Percentiles rank a stretch among this genome's conserved stretches.
These are phyloP conservation scores for Aspergillus candidus DNA, from an alignment of 2,329 filamentous ascomycete species.

Conservation along the genomic window DNA sequence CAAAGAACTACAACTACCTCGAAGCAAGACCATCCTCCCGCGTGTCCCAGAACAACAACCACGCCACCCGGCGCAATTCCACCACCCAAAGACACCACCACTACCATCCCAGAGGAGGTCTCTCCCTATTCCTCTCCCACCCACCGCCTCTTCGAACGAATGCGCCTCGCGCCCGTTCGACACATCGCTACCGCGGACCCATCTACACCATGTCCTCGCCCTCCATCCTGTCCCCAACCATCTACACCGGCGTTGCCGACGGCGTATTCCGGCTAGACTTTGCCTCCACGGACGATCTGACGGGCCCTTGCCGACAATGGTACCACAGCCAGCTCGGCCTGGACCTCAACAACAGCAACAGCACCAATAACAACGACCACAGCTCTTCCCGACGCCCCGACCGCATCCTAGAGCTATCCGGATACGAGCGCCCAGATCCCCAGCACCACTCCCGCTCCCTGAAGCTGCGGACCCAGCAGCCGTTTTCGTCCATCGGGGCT, in stretches of 20 bases:
- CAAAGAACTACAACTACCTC: slow-evolving; percentile 29
- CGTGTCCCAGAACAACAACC: too few species aligned
- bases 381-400: slow-evolving; percentile 1
- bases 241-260: slow-evolving; percentile 42
- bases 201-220: slow-evolving; percentile 42
- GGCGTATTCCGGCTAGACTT: slow-evolving; percentile 41
- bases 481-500: slow-evolving; percentile 18
- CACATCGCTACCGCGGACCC: slow-evolving; percentile 36
- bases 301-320: slow-evolving; percentile 26
- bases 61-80: too few species aligned
- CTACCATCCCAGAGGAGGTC: slow-evolving; percentile 24
- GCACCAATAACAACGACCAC: neutral
- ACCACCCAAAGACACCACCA: neutral
- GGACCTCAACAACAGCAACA: slow-evolving; percentile 2
- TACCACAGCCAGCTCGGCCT: slow-evolving; percentile 27
- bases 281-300: slow-evolving; percentile 38
- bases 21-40: slow-evolving; percentile 16
- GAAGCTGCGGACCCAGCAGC: slow-evolving; percentile 31
- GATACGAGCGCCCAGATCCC: slow-evolving; percentile 39
- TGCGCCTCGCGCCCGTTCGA: slow-evolving; percentile 12
- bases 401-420: slow-evolving; percentile 34
- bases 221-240: slow-evolving; percentile 39
- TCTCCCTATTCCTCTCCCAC: slow-evolving; percentile 41
- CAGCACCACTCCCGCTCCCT: slow-evolving; percentile 27
- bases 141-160: slow-evolving; percentile 13